Percentiles rank a stretch among this genome's conserved stretches.
Evolutionary conservation across 352 stramenopile genomes (phyloP).

Genomic region (Elongisporangium senticosum): DNA sequence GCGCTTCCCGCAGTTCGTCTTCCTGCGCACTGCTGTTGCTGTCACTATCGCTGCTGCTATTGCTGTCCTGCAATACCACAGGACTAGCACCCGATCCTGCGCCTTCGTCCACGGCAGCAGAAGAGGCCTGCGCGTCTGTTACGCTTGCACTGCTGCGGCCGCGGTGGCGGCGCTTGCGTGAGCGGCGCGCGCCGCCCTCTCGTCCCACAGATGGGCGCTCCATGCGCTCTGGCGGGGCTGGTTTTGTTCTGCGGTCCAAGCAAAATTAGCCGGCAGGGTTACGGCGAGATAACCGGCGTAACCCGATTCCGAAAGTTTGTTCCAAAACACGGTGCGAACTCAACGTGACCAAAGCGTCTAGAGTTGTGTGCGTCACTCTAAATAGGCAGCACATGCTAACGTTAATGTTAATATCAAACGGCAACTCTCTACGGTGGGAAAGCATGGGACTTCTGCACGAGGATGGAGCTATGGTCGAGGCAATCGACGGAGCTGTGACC

Average conservation of each 20-base stretch:
- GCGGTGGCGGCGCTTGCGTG: not conserved
- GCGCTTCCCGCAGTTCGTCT: slow-evolving; percentile 1
- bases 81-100: not conserved
- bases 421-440: not conserved
- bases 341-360: not conserved
- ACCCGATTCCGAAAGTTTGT: not conserved
- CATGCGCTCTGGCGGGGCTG: not conserved
- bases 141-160: not conserved
- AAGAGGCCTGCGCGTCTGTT: not conserved
- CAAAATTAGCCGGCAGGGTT: not conserved
- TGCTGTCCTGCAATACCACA: slow-evolving; percentile 7
- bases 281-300: not conserved
- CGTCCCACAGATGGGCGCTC: not conserved
- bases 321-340: not conserved
- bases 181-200: not conserved
- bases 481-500: too few species aligned
- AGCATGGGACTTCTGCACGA: too few species aligned
- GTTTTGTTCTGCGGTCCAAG: not conserved
- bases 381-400: not conserved
- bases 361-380: not conserved
- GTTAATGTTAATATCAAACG: too few species aligned
- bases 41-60: slow-evolving; percentile 13
- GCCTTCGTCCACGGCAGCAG: not conserved
- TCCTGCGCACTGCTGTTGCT: slow-evolving; percentile 1
- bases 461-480: too few species aligned